Evolutionary conservation across 2,329 filamentous ascomycete genomes (phyloP).

Genomic region (Didymella segeticola): DNA sequence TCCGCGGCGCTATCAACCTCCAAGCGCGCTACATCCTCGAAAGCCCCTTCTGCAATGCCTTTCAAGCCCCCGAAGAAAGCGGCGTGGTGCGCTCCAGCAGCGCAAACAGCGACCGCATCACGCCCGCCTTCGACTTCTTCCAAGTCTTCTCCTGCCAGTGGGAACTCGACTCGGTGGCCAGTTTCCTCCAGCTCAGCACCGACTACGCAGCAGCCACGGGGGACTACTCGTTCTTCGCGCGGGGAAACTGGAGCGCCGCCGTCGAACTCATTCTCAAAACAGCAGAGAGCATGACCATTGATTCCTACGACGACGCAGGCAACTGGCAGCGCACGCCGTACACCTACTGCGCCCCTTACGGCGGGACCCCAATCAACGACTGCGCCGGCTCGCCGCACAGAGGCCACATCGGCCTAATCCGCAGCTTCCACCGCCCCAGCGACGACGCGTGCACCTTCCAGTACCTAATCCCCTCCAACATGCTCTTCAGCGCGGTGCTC

Average conservation of each 20-base stretch:
- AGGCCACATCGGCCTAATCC: conserved; percentile 56
- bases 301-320: conserved; percentile 55
- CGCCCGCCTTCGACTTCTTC: conserved; percentile 52
- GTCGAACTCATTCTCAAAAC: conserved; percentile 53
- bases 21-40: conserved; percentile 72
- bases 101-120: conserved; percentile 52
- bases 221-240: conserved; percentile 55
- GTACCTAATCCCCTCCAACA: conserved; percentile 61
- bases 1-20: conserved; percentile 74
- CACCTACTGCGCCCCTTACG: conserved; percentile 53
- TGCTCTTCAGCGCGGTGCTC: conserved; percentile 76
- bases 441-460: conserved; percentile 60
- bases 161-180: conserved; percentile 59
- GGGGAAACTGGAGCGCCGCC: conserved; percentile 54
- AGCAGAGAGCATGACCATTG: conserved; percentile 55
- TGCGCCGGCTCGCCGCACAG: conserved; percentile 57
- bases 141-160: conserved; percentile 61
- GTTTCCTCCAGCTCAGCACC: conserved; percentile 56
- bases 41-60: conserved; percentile 61
- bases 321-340: conserved; percentile 54
- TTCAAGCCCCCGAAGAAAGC: conserved; percentile 59
- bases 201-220: conserved; percentile 56
- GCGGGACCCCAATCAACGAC: conserved; percentile 59
- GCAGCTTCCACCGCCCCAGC: conserved; percentile 57
- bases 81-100: conserved; percentile 48